Base-by-base conservation (phyloP, 352 stramenopile genomes). In the Elongisporangium undulatum region DNA sequence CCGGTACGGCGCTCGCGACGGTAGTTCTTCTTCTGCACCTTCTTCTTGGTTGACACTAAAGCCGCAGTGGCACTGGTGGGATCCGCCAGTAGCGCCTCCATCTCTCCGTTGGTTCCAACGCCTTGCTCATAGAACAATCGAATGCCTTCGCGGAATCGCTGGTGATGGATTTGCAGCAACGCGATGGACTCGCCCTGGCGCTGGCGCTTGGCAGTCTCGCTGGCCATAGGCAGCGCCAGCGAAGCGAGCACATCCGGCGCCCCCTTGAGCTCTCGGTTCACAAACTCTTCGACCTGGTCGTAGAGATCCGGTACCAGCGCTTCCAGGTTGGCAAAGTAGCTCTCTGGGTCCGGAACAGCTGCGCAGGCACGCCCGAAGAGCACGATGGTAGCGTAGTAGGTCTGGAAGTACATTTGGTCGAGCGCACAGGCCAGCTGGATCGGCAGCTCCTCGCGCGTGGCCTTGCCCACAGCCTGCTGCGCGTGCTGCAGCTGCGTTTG, bases 371-470 rank as follows among this genome's bases (percentile, higher is more conserved):
- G 79, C 48, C 84, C 82, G 48, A 89, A 90, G 45, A 94, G 62
- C n/a, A 87, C 76, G 19, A 94, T 71, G 17, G 69, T 69, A 29
- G 78, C 69, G 57, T 92, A 89, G 68, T 94, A 90, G 49, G 72
- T 77, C 41, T 82, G 71, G 63, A 92, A 94, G 79, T 92, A 94
- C 84, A 94, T 90, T 34, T 83, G 71, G 49, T 94, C 84, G 21
- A 71, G 84, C 9, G 74, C 58, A 60, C 77, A 90, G 7, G 82
- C 77, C 49, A 92, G 64, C n/a, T 72, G 62, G 23, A 94, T 87
- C 12, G 72, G 71, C 45, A 87, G 58, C 24, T 85, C 69, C 55
- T 89, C 77, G n/a, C 82, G 72, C 16, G 69, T 71, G 19, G 73
- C 75, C 38, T 74, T 77, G 19, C 72, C 70, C 9, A 80, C 59